A percentile compares a stretch with the other conserved stretches of the same genome.
Evolutionary conservation across 208 protist genomes (phyloP).

Genomic region (Porcisia deanei): DNA sequence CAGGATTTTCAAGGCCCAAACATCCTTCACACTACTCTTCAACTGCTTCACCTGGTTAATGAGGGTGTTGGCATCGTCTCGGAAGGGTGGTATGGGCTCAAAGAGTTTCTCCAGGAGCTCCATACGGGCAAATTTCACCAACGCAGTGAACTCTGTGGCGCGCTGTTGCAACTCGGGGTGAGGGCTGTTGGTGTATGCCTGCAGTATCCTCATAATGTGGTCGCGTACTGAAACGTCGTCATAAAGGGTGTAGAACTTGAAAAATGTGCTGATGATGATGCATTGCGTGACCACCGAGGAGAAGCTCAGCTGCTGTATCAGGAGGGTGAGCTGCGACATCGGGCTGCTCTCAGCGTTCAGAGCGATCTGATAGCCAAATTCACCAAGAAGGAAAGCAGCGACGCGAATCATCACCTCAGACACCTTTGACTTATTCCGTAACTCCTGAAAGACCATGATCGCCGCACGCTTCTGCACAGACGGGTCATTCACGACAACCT

Average conservation of each 20-base stretch:
- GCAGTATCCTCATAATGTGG: constrained; percentile 76
- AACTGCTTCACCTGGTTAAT: constrained; percentile 38
- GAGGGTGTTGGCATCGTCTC: constrained; percentile 40
- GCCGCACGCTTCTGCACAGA: constrained; percentile 97
- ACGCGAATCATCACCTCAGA: constrained; percentile 63
- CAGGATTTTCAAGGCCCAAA: constrained; percentile 46
- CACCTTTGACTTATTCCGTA: constrained; percentile 42
- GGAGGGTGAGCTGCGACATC: constrained; percentile 80
- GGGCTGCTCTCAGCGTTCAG: constrained; percentile 86
- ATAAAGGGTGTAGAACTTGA: constrained; percentile 97
- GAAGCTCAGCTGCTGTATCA: constrained; percentile 80
- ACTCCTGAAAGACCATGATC: constrained; percentile 58
- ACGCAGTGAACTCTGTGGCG: constrained; percentile 93
- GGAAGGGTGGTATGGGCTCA: constrained; percentile 71
- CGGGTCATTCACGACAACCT: constrained; percentile 96
- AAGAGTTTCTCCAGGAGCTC: constrained; percentile 74
- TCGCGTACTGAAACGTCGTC: constrained; percentile 77
- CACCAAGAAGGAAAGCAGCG: constrained; percentile 95
- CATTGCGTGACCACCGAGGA: constrained; percentile 70
- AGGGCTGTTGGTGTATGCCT: constrained; percentile 63
- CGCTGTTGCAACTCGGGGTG: constrained; percentile 98
- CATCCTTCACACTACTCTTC: constrained; percentile 32
- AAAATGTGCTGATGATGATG: constrained; percentile 94
- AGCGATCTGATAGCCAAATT: constrained; percentile 97
- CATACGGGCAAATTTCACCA: constrained; percentile 67